Conservation (phyloP, 768 basidiomycete genomes). For the Trametes coccinea region DNA sequence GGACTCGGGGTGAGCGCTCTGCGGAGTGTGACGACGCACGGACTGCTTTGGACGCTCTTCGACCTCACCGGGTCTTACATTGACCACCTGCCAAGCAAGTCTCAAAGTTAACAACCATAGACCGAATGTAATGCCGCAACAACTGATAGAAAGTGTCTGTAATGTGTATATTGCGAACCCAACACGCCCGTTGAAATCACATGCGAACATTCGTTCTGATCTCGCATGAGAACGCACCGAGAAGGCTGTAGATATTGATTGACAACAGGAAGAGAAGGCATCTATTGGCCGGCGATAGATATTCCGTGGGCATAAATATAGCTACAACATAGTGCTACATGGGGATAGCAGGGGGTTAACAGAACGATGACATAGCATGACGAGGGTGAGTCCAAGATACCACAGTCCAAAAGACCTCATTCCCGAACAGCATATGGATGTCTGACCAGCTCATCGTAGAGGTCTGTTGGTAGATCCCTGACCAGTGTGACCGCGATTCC, state of each 20-base stretch:
- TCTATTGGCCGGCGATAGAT: neutral
- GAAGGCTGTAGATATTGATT: too few relatives aligned
- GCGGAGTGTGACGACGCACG: constrained; percentile 91
- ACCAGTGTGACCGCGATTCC: constrained; percentile 94
- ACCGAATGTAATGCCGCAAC: constrained; percentile 1
- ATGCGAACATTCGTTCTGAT: neutral
- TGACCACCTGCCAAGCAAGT: constrained; percentile 49
- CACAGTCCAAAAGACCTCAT: neutral
- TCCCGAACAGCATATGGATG: constrained; percentile 71
- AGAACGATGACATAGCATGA: neutral
- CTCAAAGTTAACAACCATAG: constrained; percentile 10
- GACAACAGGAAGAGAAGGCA: too few relatives aligned
- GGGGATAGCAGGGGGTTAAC: constrained; percentile 11
- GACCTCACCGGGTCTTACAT: constrained; percentile 78
- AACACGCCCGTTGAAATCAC: neutral
- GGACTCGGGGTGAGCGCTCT: constrained; percentile 93
- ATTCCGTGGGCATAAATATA: neutral
- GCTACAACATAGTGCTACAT: constrained; percentile 14
- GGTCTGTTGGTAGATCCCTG: constrained; percentile 80
- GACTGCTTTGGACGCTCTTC: constrained; percentile 91
- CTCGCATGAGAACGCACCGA: too few relatives aligned
- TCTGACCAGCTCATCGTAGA: constrained; percentile 86
- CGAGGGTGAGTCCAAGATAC: neutral
- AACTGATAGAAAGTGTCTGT: constrained; percentile 6
- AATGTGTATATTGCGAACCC: constrained; percentile 17